Base-by-base conservation (phyloP, 805 yeast genomes). In the Saccharomycopsis microspora region DNA sequence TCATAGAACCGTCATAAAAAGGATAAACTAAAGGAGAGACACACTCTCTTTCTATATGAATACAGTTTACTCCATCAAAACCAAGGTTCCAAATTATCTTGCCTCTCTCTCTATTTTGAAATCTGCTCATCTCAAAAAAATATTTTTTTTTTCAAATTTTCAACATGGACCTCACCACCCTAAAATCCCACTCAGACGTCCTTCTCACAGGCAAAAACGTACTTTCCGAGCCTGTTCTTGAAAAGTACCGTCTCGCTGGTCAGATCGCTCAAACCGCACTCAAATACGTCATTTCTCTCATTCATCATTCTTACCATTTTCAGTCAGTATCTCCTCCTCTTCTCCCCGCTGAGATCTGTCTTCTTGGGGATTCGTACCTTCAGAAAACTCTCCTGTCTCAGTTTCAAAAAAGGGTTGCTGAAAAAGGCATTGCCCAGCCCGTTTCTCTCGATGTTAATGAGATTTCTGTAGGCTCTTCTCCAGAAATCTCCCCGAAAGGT, bases 371-470 rank as follows among this genome's bases (percentile, higher is more conserved):
- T 64, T 75, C 84, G 34, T 83, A 80, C 64, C 65, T 90, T 60
- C 66, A 69, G 44, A 67, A 75, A 40, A 74, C 88, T 48, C 68
- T 84, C 46, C 69, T 70, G 48, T 72, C 68, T 47, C 81, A 74
- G 33, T 89, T 76, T 65, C 80, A 69, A 56, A 72, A 72, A 54
- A 71, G 72, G 44, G 82, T 81, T 32, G 72, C 75, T 55, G 99
- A 93, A 69, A 87, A 84, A 66, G 96, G 97, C 51, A 85, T 93
- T 60, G 85, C 96, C 6, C 76, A 75, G 52, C 98, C 99, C n/a
- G 88, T 88, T 11, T 75, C 85, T 45, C 77, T 93, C 53, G 95
- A 88, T 65, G 81, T 85, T 46, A 85, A 86, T 61, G 88, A 85
- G 60, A 72, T 85, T 46, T 76, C 81, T 28, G 64, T 69, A 49